phyloP scores from a whole-genome alignment of 495 filamentous ascomycete genomes.

The Zalerion maritima region DNA sequence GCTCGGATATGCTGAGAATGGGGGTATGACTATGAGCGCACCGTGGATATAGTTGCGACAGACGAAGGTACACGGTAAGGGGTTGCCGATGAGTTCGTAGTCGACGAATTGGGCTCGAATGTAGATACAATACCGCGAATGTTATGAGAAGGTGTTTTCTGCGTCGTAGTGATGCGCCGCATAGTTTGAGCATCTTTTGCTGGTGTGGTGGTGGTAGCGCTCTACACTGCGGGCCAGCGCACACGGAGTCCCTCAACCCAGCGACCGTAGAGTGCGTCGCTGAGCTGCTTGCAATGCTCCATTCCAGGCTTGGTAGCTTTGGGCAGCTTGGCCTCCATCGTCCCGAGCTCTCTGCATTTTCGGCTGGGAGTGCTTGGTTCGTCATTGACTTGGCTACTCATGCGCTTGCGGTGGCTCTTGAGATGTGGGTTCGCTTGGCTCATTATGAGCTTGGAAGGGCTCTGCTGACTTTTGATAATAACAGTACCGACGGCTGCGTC shows the following conservation, averaged over 20 bases:
- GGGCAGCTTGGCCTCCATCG: slow-evolving; percentile 31
- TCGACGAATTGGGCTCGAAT: too few relatives aligned
- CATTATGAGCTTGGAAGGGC: slow-evolving; percentile 45
- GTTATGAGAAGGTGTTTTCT: too few relatives aligned
- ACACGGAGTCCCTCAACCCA: slow-evolving; percentile 77
- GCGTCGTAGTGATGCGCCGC: too few relatives aligned
- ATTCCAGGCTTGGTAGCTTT: slow-evolving; percentile 49
- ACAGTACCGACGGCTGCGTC: slow-evolving; percentile 29
- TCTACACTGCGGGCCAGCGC: slow-evolving; percentile 53
- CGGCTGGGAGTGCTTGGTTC: slow-evolving; percentile 3
- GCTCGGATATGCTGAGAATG: too few relatives aligned
- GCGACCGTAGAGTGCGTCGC: slow-evolving; percentile 76
- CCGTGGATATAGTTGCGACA: too few relatives aligned
- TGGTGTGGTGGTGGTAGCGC: too few relatives aligned
- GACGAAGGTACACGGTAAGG: too few relatives aligned
- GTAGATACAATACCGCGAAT: too few relatives aligned
- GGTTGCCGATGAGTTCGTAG: too few relatives aligned
- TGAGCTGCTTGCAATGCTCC: slow-evolving; percentile 81
- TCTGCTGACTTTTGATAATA: slow-evolving; percentile 24
- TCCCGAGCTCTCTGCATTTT: slow-evolving; percentile 13
- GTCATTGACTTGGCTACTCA: slow-evolving; percentile 35
- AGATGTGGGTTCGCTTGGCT: slow-evolving; percentile 77
- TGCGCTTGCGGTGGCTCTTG: slow-evolving; percentile 57
- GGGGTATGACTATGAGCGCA: too few relatives aligned
- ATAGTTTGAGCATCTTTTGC: too few relatives aligned